phyloP scores from a whole-genome alignment of 2,329 filamentous ascomycete genomes.

The Cryphonectria carpinicola region DNA sequence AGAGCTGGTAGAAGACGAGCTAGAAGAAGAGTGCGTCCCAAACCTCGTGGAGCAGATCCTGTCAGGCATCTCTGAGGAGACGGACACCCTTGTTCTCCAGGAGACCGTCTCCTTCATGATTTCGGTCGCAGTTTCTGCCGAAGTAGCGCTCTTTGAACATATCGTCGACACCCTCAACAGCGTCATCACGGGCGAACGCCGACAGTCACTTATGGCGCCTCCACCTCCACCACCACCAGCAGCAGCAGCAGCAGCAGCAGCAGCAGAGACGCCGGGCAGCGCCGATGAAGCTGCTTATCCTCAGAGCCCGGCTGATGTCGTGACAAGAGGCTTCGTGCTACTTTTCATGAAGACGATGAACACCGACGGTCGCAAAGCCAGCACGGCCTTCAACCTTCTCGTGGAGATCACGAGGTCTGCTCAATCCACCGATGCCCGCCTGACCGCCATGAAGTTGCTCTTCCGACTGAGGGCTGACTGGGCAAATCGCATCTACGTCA shows the following conservation, averaged over 20 bases:
- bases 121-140: constrained; percentile 64
- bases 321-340: constrained; percentile 70
- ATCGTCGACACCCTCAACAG: constrained; percentile 57
- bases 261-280: constrained; percentile 33
- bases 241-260: constrained; percentile 26
- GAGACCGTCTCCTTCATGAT: constrained; percentile 68
- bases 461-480: constrained; percentile 85
- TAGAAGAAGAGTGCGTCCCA: constrained; percentile 59
- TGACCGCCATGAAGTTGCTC: constrained; percentile 76
- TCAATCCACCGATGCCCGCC: constrained; percentile 66
- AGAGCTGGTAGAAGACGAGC: constrained; percentile 61
- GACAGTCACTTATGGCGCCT: constrained; percentile 46
- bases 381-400: constrained; percentile 64
- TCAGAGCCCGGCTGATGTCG: constrained; percentile 69
- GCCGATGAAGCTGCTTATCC: constrained; percentile 36
- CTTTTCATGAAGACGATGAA: constrained; percentile 79
- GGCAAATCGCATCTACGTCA: constrained; percentile 74
- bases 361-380: constrained; percentile 65
- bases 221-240: constrained; percentile 1
- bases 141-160: constrained; percentile 61
- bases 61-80: constrained; percentile 63
- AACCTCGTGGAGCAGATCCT: constrained; percentile 66
- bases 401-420: constrained; percentile 65
- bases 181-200: constrained; percentile 54
- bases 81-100: constrained; percentile 66